Percentiles rank a stretch among this genome's conserved stretches.
Conservation (phyloP, 768 basidiomycete species). For the Agrocybe pediades region DNA sequence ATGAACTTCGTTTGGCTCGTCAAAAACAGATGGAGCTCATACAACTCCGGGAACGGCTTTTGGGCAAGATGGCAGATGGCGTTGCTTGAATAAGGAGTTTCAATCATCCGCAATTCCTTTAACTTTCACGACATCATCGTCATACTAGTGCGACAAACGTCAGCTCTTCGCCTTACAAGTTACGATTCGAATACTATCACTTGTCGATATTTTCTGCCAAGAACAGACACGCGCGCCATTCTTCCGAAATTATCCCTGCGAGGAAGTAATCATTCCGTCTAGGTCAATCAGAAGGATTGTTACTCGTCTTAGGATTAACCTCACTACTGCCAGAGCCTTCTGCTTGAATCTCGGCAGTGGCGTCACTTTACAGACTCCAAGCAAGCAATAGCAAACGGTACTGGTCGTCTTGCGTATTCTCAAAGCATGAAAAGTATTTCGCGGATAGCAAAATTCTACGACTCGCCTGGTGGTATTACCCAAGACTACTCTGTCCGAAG, state of each 20-base stretch:
- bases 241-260: no score
- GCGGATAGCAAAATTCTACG: not conserved
- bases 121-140: not conserved
- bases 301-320: no score
- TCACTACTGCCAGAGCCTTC: no score
- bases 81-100: constrained; percentile 22
- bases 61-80: constrained; percentile 46
- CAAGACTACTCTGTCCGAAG: not conserved
- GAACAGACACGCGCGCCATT: no score
- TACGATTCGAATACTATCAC: no score
- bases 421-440: not conserved
- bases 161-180: no score
- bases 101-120: not conserved
- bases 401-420: not conserved
- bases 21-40: constrained; percentile 47
- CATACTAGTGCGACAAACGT: not conserved
- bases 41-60: constrained; percentile 47
- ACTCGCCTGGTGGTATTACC: no score
- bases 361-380: not conserved
- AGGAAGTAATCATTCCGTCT: no score
- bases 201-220: no score
- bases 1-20: constrained; percentile 40
- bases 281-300: no score
- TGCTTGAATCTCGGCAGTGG: no score
- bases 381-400: not conserved